Base-by-base conservation (phyloP, 2,329 filamentous ascomycete species). In the Didymella sp. region DNA sequence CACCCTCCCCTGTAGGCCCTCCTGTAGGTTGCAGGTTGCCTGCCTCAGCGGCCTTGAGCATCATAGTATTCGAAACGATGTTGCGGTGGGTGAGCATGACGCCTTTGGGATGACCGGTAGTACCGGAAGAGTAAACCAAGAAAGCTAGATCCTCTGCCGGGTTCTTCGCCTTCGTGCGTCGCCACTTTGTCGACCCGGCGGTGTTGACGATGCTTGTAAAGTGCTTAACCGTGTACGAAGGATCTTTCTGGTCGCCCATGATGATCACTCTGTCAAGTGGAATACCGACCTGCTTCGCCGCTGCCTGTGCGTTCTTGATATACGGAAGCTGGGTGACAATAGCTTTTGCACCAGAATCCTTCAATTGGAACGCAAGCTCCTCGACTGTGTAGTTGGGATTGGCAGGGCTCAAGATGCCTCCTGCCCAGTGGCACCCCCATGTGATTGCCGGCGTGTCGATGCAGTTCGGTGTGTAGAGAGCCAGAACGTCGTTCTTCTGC, bases 31-130 rank as follows among this genome's bases (percentile, higher is more conserved):
- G 79, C 51, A 90, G 73, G 40, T 86, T 81, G 0, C 78, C 79
- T 1, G 77, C 79, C 62, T 80, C 77, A 11, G 62, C 71, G 21
- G 71, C 69, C 47, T 70, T 72, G 51, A 79, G 73, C 73, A 80
- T 78, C 60, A 81, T 64, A 0, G 77, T 74, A 74, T 96, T 96
- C 57, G 91, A 80, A 11, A 96, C 85, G 58, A 96, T 87, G 73
- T 97, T 97, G 62, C 79, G 76, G 76, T 98, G 94, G 7, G 87
- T 89, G 28, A 97, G 81, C 85, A 91, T 90, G 13, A 97, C 94
- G 15, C 93, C 94, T 76, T 98, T 98, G 0, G 94, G 93, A 47
- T 92, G 79, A 2, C 94, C 94, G 0, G 94, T 97, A 0, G 94
- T 98, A 7, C 94, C 94, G 7, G 89, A 93, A 46, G 88, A 92